These are phyloP conservation scores for Boletus edulis DNA, from an alignment of 768 basidiomycete genomes.

Conservation along the genomic window DNA sequence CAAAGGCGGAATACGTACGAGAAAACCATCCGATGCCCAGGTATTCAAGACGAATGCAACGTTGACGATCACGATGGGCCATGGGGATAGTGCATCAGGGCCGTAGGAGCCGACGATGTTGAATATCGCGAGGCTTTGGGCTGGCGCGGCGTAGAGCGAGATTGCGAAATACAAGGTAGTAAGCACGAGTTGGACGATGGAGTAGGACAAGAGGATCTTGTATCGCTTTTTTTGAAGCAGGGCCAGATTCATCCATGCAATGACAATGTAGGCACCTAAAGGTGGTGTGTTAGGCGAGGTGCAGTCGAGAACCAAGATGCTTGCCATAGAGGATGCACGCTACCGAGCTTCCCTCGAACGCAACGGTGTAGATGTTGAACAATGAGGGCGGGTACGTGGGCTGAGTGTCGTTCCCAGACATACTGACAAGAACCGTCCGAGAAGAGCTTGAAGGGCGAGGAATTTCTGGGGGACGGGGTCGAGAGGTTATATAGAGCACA, in stretches of 20 bases:
- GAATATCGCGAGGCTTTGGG: constrained; percentile 11
- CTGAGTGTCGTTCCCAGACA: constrained; percentile 14
- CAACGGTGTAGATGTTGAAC: constrained; percentile 20
- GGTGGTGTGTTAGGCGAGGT: not conserved
- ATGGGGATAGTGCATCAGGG: constrained; percentile 13
- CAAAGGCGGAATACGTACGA: constrained; percentile 10
- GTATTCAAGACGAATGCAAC: constrained; percentile 19
- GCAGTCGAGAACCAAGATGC: not conserved
- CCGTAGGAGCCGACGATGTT: constrained; percentile 1
- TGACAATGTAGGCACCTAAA: constrained; percentile 14
- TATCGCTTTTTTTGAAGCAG: constrained; percentile 18
- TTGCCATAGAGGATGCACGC: constrained; percentile 21
- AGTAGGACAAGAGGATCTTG: constrained; percentile 9
- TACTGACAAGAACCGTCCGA: not conserved
- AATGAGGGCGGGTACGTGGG: constrained; percentile 7
- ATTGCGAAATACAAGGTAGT: constrained; percentile 20
- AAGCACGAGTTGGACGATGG: constrained; percentile 14
- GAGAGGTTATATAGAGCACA: constrained; percentile 5
- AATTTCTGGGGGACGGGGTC: not conserved
- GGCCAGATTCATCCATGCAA: constrained; percentile 9
- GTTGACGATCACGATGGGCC: constrained; percentile 13
- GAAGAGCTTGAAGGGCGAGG: not conserved
- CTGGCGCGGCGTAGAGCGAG: constrained; percentile 18
- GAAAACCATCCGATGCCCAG: constrained; percentile 21
- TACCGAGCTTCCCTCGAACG: constrained; percentile 19